Evolutionary conservation across 2,329 filamentous ascomycete species (phyloP), one percentile per base, ranked within the genome.

Genomic region (Tympanopsis confertula): DNA sequence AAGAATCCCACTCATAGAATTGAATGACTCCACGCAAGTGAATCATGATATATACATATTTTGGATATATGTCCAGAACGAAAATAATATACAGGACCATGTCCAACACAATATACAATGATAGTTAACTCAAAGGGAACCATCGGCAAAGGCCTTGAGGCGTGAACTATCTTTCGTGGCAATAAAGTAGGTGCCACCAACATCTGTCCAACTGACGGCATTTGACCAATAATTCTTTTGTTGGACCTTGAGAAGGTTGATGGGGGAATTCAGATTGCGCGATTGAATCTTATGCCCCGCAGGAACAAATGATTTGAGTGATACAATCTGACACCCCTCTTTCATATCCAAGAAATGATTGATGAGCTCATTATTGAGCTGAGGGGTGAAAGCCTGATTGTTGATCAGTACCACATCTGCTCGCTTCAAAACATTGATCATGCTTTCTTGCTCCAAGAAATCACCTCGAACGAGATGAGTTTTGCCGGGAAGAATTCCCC

Each of bases 371-470:
- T 86, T 82, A 59, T 96, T 98, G 39, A 95, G 73, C 48, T 81
- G 71, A 13, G 88, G 81, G 4, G 82, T 88, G 59, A 98, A 98
- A 2, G 87, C 91, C 60, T 96, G 88, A 61, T 98, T 98, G 66
- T 98, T 98, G 50, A 96, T 89, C 19, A 98, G 72, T 14, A 98
- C 76, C n/a, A 96, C 88, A 54, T 98, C 91, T 2, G 91, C 89
- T 39, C 80, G 76, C 56, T 82, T 81, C 36, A 98, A 69, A 5
- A 80, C 79, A 18, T 77, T 70, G 42, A 79, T 69, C 36, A 95
- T 86, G 41, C 69, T 68, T 13, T 71, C 56, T 47, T 82, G 83
- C 45, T 78, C 75, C 7, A 87, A 75, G 51, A 98, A 95, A 54
- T 94, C 85, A 41, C 86, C 91, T 32, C 79, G 68, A 44, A 89